phyloP scores from a whole-genome alignment of 768 basidiomycete genomes.

The Suillus subaureus region DNA sequence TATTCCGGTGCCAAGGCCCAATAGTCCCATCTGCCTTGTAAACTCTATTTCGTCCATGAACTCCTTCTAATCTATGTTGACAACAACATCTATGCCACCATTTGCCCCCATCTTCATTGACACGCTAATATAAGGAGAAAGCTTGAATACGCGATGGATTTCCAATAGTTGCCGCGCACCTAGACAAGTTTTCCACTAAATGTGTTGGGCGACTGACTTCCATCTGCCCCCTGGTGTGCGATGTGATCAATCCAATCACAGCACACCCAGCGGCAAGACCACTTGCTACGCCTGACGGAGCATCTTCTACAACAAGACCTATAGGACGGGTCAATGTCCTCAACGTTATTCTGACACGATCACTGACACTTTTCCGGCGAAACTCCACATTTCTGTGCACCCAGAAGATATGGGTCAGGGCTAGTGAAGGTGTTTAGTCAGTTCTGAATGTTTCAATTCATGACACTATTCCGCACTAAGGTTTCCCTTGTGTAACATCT shows the following conservation, averaged over 20 bases:
- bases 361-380: slow-evolving; percentile 60
- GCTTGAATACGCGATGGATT: slow-evolving; percentile 8
- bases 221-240: slow-evolving; percentile 72
- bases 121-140: slow-evolving; percentile 19
- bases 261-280: slow-evolving; percentile 83
- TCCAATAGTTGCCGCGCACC: slow-evolving; percentile 41
- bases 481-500: slow-evolving; percentile 83
- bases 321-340: slow-evolving; percentile 13
- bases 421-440: slow-evolving; percentile 30
- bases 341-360: slow-evolving; percentile 18
- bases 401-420: slow-evolving; percentile 91
- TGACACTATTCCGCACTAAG: slow-evolving; percentile 45
- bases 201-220: slow-evolving; percentile 64
- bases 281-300: slow-evolving; percentile 81
- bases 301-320: slow-evolving; percentile 92
- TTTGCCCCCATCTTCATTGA: slow-evolving; percentile 32
- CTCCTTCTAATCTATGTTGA: slow-evolving; percentile 35
- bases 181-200: slow-evolving; percentile 72
- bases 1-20: neutral
- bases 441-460: slow-evolving; percentile 1
- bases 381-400: slow-evolving; percentile 71
- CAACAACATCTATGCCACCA: slow-evolving; percentile 47
- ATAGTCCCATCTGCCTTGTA: neutral
- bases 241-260: slow-evolving; percentile 82
- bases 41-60: neutral